phyloP scores from a whole-genome alignment of 352 stramenopile species.

The Aphanomyces cochlioides region DNA sequence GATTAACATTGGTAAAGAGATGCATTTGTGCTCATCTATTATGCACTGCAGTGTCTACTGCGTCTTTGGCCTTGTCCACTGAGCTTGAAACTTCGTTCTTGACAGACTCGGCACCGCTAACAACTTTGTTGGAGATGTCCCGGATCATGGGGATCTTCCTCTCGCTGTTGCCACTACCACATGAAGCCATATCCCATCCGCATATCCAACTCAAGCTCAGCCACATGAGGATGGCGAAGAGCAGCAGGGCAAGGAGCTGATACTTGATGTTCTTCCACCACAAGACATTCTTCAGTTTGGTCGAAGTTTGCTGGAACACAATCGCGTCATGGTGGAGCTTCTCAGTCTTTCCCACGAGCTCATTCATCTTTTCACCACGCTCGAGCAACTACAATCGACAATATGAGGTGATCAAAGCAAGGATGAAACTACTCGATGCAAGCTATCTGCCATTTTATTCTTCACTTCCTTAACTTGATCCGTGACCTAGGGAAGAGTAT shows the following conservation, averaged over 20 bases:
- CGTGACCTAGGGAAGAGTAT: slow-evolving; percentile 49
- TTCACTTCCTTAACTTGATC: slow-evolving; percentile 98
- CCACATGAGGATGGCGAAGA: slow-evolving; percentile 54
- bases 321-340: slow-evolving; percentile 95
- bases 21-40: neutral
- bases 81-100: neutral
- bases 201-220: slow-evolving; percentile 68
- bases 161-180: slow-evolving; percentile 36
- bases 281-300: slow-evolving; percentile 88
- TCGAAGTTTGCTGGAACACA: slow-evolving; percentile 93
- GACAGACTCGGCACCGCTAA: neutral
- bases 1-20: neutral
- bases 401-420: neutral
- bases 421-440: slow-evolving; percentile 71
- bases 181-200: slow-evolving; percentile 65
- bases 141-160: slow-evolving; percentile 3
- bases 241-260: slow-evolving; percentile 55
- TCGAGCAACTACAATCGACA: slow-evolving; percentile 88
- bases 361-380: slow-evolving; percentile 97
- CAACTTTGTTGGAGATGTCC: slow-evolving; percentile 2
- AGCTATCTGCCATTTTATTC: slow-evolving; percentile 98
- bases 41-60: neutral
- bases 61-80: slow-evolving; percentile 9
- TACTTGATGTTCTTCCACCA: slow-evolving; percentile 88
- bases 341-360: slow-evolving; percentile 80